Conservation (phyloP, 805 yeast genomes). For the Yamadazyma insecticola region DNA sequence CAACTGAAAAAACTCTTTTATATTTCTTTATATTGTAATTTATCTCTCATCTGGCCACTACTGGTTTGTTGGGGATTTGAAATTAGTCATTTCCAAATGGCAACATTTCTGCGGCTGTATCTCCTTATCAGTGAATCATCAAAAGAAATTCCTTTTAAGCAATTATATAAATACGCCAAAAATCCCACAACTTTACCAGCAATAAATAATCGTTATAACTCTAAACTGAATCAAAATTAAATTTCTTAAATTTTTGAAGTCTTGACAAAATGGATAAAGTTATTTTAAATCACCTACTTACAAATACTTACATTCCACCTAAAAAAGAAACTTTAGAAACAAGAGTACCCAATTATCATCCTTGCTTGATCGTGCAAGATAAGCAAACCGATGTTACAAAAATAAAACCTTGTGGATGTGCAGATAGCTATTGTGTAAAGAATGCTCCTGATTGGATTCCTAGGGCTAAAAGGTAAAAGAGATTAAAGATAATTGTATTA, state of each 20-base stretch:
- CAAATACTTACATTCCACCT: constrained; percentile 47
- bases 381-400: constrained; percentile 43
- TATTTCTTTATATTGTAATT: no score
- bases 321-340: constrained; percentile 12
- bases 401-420: constrained; percentile 38
- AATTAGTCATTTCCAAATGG: no score
- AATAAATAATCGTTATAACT: no score
- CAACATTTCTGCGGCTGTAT: background rate
- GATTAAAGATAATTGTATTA: no score
- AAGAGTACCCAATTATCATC: constrained; percentile 47
- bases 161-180: no score
- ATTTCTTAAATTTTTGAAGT: no score
- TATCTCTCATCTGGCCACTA: no score
- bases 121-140: background rate
- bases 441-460: constrained; percentile 40
- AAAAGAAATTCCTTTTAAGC: no score
- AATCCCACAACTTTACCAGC: no score
- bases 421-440: constrained; percentile 35
- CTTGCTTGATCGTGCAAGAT: constrained; percentile 56
- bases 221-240: no score
- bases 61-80: no score
- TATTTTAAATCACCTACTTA: constrained; percentile 31
- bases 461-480: constrained; percentile 17
- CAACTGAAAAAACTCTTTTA: no score
- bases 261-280: constrained; percentile 44